A percentile compares a stretch with the other conserved stretches of the same genome.
phyloP scores from a whole-genome alignment of 371 early-diverging fungal species.

The Mucor irregularis region DNA sequence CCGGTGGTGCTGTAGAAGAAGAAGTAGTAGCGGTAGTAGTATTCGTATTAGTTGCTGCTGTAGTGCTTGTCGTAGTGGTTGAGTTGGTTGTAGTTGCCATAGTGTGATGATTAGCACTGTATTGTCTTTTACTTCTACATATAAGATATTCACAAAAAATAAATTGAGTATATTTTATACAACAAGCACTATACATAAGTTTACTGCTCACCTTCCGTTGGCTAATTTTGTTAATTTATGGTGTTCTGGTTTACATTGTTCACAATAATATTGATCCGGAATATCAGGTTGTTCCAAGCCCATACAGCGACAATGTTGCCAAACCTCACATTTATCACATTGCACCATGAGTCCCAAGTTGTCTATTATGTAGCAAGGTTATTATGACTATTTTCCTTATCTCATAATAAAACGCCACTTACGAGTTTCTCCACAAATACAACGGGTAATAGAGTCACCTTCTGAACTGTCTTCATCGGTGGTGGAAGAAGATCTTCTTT shows the following conservation, averaged over 20 bases:
- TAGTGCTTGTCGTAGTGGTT: too few species aligned
- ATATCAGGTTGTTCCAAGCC: slow-evolving; percentile 68
- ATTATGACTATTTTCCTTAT: neutral
- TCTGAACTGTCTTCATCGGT: slow-evolving; percentile 44
- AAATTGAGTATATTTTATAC: neutral
- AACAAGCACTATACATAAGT: neutral
- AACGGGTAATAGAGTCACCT: slow-evolving; percentile 72
- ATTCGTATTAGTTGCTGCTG: too few species aligned
- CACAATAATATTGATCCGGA: slow-evolving; percentile 87
- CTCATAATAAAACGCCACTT: slow-evolving; percentile 3
- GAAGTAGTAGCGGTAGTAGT: too few species aligned
- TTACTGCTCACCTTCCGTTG: slow-evolving; percentile 30
- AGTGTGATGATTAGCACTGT: too few species aligned
- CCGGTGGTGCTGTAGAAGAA: slow-evolving; percentile 12
- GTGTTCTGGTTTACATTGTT: slow-evolving; percentile 60
- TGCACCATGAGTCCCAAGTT: slow-evolving; percentile 80
- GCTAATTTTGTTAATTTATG: slow-evolving; percentile 11
- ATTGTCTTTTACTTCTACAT: slow-evolving; percentile 21
- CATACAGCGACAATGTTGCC: slow-evolving; percentile 89
- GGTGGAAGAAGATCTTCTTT: slow-evolving; percentile 29
- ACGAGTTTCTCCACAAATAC: slow-evolving; percentile 75
- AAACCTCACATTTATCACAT: slow-evolving; percentile 85
- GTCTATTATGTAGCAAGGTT: slow-evolving; percentile 14
- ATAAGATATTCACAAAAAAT: neutral
- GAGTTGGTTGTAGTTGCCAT: too few species aligned